phyloP scores from a whole-genome alignment of 495 filamentous ascomycete genomes.

The Aspergillus leporis region DNA sequence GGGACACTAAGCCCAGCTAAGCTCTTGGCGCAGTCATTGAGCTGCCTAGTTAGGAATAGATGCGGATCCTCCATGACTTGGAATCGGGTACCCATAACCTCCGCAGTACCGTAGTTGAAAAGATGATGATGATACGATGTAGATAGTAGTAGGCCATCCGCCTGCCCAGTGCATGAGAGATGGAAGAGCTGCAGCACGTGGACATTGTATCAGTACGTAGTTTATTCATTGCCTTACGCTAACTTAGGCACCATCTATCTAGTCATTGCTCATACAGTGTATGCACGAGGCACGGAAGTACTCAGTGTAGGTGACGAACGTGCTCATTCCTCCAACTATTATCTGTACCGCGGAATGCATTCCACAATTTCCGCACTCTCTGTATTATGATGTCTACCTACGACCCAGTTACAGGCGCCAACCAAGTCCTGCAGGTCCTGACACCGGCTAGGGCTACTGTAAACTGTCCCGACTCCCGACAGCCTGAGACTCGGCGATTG shows the following conservation, averaged over 20 bases:
- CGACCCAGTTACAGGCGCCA: not conserved
- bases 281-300: no score
- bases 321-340: not conserved
- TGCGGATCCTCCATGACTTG: constrained; percentile 1
- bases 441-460: not conserved
- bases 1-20: constrained; percentile 16
- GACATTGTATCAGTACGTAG: not conserved
- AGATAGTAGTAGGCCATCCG: not conserved
- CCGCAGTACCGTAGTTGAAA: not conserved
- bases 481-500: not conserved
- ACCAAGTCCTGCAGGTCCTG: not conserved
- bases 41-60: constrained; percentile 16
- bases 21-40: constrained; percentile 22
- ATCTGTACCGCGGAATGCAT: not conserved
- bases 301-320: no score
- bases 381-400: no score
- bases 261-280: no score
- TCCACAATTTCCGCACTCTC: not conserved
- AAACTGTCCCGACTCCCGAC: not conserved
- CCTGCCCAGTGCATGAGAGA: not conserved
- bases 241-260: not conserved
- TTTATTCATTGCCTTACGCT: not conserved
- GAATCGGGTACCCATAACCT: not conserved
- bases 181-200: not conserved
- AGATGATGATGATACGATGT: not conserved